These are phyloP conservation scores for Beta macrorhiza DNA, from an alignment of 179 eudicot genomes.

Conservation along the genomic window DNA sequence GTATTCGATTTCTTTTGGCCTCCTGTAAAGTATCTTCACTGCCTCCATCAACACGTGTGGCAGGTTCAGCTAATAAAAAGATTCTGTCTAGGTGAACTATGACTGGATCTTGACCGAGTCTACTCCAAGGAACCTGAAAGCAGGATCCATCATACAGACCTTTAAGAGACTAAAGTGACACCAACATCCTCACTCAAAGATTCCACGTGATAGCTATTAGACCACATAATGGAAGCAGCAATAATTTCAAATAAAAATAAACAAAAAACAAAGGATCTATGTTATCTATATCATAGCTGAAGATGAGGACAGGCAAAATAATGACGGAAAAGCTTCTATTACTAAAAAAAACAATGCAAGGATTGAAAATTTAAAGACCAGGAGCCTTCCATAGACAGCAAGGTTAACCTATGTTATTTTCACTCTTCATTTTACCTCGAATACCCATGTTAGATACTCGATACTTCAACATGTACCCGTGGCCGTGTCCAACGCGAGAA, in stretches of 20 bases:
- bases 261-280: not conserved
- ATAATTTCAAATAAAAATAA: not conserved
- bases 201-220: not conserved
- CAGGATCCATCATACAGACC: conserved; percentile 9
- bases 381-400: not conserved
- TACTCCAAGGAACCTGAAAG: conserved; percentile 97
- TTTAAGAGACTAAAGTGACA: not conserved
- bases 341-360: no score
- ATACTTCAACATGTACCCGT: no score
- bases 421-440: no score
- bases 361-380: not conserved
- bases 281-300: not conserved
- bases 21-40: conserved; percentile 88
- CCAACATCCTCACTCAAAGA: conserved; percentile 4
- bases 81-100: conserved; percentile 82
- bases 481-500: no score
- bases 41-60: conserved; percentile 85
- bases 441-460: no score
- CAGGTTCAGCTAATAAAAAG: conserved; percentile 85
- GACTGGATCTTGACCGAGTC: conserved; percentile 99
- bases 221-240: not conserved
- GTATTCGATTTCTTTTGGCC: conserved; percentile 75
- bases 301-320: not conserved
- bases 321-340: no score
- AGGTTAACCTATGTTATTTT: not conserved